phyloP scores from a whole-genome alignment of 495 filamentous ascomycete species.

The Trichoderma orchidacearum region DNA sequence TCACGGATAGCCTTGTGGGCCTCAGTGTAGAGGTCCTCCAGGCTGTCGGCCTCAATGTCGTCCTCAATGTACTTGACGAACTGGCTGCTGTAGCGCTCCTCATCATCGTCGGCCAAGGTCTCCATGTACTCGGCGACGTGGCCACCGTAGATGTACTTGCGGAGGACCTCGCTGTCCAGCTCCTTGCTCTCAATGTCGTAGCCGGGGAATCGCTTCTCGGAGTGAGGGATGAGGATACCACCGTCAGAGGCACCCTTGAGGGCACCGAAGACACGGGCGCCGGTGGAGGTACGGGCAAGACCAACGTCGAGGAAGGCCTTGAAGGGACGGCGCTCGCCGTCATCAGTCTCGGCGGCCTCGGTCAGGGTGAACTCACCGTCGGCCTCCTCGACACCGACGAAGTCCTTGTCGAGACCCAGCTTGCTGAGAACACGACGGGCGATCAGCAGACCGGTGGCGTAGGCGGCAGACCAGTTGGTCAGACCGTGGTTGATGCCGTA shows the following conservation, averaged over 20 bases:
- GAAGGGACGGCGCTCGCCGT: slow-evolving; percentile 90
- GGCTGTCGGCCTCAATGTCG: slow-evolving; percentile 86
- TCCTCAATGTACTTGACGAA: slow-evolving; percentile 96
- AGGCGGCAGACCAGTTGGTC: slow-evolving; percentile 99
- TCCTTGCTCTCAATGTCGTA: slow-evolving; percentile 94
- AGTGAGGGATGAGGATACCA: slow-evolving; percentile 94
- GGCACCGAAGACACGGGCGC: slow-evolving; percentile 95
- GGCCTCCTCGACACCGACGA: slow-evolving; percentile 86
- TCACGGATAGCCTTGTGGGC: slow-evolving; percentile 96
- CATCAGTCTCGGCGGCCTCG: slow-evolving; percentile 73
- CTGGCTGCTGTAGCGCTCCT: slow-evolving; percentile 98
- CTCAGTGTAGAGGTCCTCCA: slow-evolving; percentile 93
- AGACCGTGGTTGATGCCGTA: slow-evolving; percentile 97
- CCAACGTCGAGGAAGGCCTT: slow-evolving; percentile 97
- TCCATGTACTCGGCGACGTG: slow-evolving; percentile 99
- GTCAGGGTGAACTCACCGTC: slow-evolving; percentile 90
- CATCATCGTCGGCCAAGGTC: slow-evolving; percentile 96
- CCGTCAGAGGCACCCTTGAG: slow-evolving; percentile 99
- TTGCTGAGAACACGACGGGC: slow-evolving; percentile 94
- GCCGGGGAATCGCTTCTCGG: slow-evolving; percentile 97
- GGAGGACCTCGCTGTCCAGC: slow-evolving; percentile 89
- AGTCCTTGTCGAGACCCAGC: slow-evolving; percentile 82
- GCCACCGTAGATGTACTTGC: slow-evolving; percentile 98
- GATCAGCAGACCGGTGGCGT: slow-evolving; percentile 90
- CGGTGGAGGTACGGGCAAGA: slow-evolving; percentile 90